Evolutionary conservation across 2,329 filamentous ascomycete genomes (phyloP), one percentile per base, ranked within the genome.

Genomic region (Saccharata proteae): DNA sequence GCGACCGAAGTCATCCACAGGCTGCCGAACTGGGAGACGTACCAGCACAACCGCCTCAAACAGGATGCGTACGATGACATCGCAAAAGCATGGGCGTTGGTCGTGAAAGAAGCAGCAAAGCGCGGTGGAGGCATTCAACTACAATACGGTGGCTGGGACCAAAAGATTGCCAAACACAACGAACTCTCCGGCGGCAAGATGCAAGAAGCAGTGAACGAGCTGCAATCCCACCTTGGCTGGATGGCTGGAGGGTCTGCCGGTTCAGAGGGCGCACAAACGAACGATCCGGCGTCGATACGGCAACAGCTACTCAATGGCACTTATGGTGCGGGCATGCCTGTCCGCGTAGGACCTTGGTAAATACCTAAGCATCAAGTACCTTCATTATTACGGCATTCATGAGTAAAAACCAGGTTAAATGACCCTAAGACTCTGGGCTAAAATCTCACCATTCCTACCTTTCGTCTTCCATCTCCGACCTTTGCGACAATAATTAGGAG

Each of bases 11-110:
- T 96, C 35, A 80, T 96, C 35, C 86, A 98, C 55, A 69, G 77
- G 22, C 67, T 98, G 25, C 90, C 90, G 3, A 74, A 93, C 48
- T 98, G 86, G 85, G 81, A 90, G 43, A 83, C 77, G 26, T 80
- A 80, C 38, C 75, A 83, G 40, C 80, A 94, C 59, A 86, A 86
- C 42, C 72, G 93, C 45, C 83, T 93, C 62, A 94, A 94, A 57
- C 80, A 93, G 43, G 84, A 84, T 40, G 86, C 88, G 5, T 98
- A 98, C 51, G 88, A 98, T 47, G 90, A 96, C 51, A 86, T 98
- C 40, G 79, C 83, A 16, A 84, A 80, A 48, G 90, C 90, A 1
- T 98, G 90, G 90, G 77, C 83, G 11, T 57, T 92, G 43, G 88
- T 93, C 29, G 80, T 98, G 43, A 78, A 77, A 38, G 90, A 98